Evolutionary conservation across 2,329 filamentous ascomycete species (phyloP).

Genomic region (Blastomyces parvus): DNA sequence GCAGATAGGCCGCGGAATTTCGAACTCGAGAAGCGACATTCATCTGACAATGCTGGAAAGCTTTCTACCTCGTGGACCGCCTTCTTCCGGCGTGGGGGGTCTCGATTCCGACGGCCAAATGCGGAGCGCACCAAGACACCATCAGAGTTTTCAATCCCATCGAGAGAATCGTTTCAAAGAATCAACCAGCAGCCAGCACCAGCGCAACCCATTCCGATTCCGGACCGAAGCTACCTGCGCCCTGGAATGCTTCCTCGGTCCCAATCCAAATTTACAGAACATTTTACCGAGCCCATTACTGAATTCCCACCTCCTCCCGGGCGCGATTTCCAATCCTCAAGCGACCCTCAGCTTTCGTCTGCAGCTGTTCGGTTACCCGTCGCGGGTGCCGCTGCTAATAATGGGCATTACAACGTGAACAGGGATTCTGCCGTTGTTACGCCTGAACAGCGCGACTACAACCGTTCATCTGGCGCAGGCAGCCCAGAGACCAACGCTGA

Average conservation of each 20-base stretch:
- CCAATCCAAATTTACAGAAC: slow-evolving; percentile 84
- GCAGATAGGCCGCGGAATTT: slow-evolving; percentile 45
- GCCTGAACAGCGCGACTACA: slow-evolving; percentile 24
- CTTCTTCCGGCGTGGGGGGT: slow-evolving; percentile 61
- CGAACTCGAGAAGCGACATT: slow-evolving; percentile 45
- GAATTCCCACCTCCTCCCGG: slow-evolving; percentile 74
- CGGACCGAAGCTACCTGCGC: slow-evolving; percentile 36
- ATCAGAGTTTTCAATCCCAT: slow-evolving; percentile 86
- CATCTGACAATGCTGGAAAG: slow-evolving; percentile 44
- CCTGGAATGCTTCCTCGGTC: slow-evolving; percentile 58
- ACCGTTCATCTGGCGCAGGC: slow-evolving; percentile 30
- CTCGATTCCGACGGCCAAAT: slow-evolving; percentile 47
- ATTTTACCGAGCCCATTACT: slow-evolving; percentile 86
- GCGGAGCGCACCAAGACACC: slow-evolving; percentile 40
- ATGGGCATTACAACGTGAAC: slow-evolving; percentile 8
- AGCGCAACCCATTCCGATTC: slow-evolving; percentile 29
- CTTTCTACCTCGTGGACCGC: slow-evolving; percentile 53
- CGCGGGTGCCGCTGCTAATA: background rate
- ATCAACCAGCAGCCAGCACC: slow-evolving; percentile 42
- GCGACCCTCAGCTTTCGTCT: slow-evolving; percentile 37
- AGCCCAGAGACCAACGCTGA: slow-evolving; percentile 44
- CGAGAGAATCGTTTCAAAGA: slow-evolving; percentile 70
- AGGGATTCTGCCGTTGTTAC: slow-evolving; percentile 15
- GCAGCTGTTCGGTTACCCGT: background rate
- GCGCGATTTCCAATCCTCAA: slow-evolving; percentile 69